These are phyloP conservation scores for Diaporthe longicolla DNA, from an alignment of 2,329 filamentous ascomycete genomes.

Conservation along the genomic window DNA sequence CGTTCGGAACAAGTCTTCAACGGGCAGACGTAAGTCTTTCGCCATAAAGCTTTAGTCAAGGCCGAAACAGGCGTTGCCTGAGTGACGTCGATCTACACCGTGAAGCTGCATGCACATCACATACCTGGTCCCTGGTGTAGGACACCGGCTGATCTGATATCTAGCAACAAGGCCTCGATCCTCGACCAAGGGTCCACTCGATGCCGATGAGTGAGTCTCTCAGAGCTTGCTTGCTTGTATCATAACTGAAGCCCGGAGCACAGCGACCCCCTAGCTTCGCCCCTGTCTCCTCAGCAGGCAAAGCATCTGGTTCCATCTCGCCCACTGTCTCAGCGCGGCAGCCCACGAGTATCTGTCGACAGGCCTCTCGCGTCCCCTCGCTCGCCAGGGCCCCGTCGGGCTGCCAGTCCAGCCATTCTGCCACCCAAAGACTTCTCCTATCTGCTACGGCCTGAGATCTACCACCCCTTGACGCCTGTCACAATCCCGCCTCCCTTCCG, in stretches of 20 bases:
- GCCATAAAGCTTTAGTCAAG: background rate
- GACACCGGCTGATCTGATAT: conserved; percentile 41
- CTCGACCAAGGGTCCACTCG: conserved; percentile 84
- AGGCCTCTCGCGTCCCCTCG: conserved; percentile 45
- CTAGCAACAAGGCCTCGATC: conserved; percentile 73
- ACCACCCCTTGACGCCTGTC: conserved; percentile 81
- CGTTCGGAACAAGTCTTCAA: conserved; percentile 55
- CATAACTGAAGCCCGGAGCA: conserved; percentile 33
- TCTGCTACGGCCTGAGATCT: conserved; percentile 84
- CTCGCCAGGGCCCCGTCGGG: conserved; percentile 52
- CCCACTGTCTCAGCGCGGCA: conserved; percentile 45
- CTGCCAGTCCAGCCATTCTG: conserved; percentile 48
- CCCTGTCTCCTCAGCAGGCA: conserved; percentile 44
- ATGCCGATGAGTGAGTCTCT: conserved; percentile 78
- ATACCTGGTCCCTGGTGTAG: background rate
- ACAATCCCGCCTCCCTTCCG: conserved; percentile 77
- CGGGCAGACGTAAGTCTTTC: conserved; percentile 52
- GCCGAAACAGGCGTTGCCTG: background rate
- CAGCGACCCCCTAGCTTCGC: conserved; percentile 47
- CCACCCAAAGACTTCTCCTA: conserved; percentile 82
- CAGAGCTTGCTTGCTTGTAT: conserved; percentile 21
- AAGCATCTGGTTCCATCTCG: conserved; percentile 45
- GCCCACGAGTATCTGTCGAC: conserved; percentile 47
- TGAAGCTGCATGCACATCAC: background rate
- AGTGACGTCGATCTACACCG: background rate